Conservation (phyloP, 441 rosid species). For the Lepidium campestre region DNA sequence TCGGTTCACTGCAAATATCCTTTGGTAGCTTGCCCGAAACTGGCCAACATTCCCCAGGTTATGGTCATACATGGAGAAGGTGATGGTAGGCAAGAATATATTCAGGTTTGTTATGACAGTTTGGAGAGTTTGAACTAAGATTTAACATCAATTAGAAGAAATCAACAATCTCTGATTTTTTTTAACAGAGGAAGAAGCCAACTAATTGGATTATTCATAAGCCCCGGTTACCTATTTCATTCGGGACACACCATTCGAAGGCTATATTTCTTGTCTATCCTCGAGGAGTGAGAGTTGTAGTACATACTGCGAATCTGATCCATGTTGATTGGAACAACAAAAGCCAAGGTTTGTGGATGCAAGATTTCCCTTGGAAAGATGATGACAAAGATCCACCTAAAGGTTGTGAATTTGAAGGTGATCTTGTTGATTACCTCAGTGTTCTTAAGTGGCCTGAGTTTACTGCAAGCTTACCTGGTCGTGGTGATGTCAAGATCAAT, state of each 20-base stretch:
- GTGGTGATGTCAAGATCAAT: conserved; percentile 57
- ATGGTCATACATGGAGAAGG: conserved; percentile 90
- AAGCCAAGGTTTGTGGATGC: conserved; percentile 97
- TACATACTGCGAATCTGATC: conserved; percentile 90
- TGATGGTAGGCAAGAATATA: conserved; percentile 60
- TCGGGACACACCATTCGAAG: conserved; percentile 91
- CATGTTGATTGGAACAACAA: conserved; percentile 95
- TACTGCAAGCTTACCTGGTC: conserved; percentile 49
- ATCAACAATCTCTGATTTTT: conserved; percentile 3
- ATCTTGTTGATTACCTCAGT: conserved; percentile 76
- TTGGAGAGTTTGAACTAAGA: background rate
- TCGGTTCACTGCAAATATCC: conserved; percentile 10
- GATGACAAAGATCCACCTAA: conserved; percentile 35
- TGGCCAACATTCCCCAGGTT: conserved; percentile 64
- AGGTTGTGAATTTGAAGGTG: conserved; percentile 70
- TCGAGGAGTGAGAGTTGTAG: conserved; percentile 71
- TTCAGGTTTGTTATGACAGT: conserved; percentile 51
- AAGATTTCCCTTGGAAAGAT: conserved; percentile 97
- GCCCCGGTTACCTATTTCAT: conserved; percentile 83
- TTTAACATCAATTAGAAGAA: background rate
- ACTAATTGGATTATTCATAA: conserved; percentile 83
- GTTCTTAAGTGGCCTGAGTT: conserved; percentile 89
- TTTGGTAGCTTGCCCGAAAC: conserved; percentile 68
- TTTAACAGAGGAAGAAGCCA: conserved; percentile 62
- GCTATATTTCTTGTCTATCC: conserved; percentile 88